A percentile compares a stretch with the other conserved stretches of the same genome.
These are phyloP conservation scores for Diutina catenulata DNA, from an alignment of 1,139 yeast genomes.

Conservation along the genomic window DNA sequence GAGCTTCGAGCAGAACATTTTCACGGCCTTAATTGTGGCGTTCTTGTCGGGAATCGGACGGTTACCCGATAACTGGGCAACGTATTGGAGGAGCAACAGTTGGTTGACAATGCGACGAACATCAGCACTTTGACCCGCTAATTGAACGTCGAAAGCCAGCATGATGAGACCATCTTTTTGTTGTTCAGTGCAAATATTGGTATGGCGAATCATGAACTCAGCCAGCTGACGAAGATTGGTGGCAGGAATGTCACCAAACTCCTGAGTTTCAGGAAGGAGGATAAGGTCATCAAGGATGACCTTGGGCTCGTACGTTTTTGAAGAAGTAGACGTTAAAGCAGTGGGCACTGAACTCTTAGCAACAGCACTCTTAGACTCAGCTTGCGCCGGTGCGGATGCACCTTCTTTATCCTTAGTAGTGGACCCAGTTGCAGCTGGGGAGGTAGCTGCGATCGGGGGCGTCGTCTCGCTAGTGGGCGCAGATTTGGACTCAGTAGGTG, in stretches of 20 bases:
- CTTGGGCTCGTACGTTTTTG: constrained; percentile 8
- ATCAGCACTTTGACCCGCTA: constrained; percentile 40
- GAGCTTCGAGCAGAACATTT: constrained; percentile 59
- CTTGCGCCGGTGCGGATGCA: constrained; percentile 14
- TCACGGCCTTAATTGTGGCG: constrained; percentile 41
- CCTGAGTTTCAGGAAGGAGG: constrained; percentile 29
- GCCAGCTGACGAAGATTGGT: constrained; percentile 38
- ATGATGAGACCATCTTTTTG: constrained; percentile 90
- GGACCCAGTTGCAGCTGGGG: constrained; percentile 7
- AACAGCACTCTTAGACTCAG: constrained; percentile 21
- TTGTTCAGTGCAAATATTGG: constrained; percentile 61
- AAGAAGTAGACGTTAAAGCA: constrained; percentile 10
- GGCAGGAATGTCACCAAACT: constrained; percentile 47
- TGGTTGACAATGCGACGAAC: constrained; percentile 66
- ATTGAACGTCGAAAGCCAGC: constrained; percentile 82
- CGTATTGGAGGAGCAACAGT: constrained; percentile 69
- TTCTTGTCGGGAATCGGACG: constrained; percentile 20
- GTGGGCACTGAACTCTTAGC: constrained; percentile 9
- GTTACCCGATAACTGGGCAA: constrained; percentile 44
- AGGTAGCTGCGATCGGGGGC: not conserved
- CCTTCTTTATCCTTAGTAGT: constrained; percentile 7
- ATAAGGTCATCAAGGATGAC: constrained; percentile 24
- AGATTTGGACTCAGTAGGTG: too few relatives aligned
- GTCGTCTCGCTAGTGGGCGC: constrained; percentile 5
- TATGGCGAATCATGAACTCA: constrained; percentile 43